Conservation (phyloP, 257 asterid genomes). For the Thymus mandschuricus region DNA sequence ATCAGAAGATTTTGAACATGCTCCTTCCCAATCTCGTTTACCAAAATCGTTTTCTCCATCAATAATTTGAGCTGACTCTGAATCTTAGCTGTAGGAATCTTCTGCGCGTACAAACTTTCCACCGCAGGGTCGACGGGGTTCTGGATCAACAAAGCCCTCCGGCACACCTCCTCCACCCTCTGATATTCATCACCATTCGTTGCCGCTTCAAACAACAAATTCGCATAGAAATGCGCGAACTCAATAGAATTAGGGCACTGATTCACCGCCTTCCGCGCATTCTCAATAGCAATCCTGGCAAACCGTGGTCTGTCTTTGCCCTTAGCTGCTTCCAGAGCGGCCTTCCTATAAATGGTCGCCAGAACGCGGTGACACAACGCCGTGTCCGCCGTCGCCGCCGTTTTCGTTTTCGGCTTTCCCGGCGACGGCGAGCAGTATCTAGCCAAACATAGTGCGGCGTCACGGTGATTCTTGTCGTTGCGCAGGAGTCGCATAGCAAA, state of each 20-base stretch:
- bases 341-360: constrained; percentile 65
- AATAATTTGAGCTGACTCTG: constrained; percentile 58
- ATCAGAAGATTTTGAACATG: constrained; percentile 73
- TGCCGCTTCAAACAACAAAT: constrained; percentile 64
- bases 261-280: constrained; percentile 61
- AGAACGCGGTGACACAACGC: constrained; percentile 64
- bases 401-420: no score
- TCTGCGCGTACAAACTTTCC: constrained; percentile 70
- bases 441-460: no score
- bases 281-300: constrained; percentile 57
- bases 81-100: constrained; percentile 59
- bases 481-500: no score
- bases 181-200: constrained; percentile 63
- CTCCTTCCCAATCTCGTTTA: constrained; percentile 67
- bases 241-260: constrained; percentile 68
- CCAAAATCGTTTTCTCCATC: constrained; percentile 70
- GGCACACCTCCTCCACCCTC: constrained; percentile 72
- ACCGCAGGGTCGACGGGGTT: constrained; percentile 77
- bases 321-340: constrained; percentile 56
- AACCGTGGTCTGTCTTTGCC: constrained; percentile 60
- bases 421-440: no score
- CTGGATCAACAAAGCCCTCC: constrained; percentile 66
- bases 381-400: constrained; percentile 22
- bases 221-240: constrained; percentile 71
- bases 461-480: no score